Conservation (phyloP, 371 early-diverging fungal genomes). For the Coemansia sp. region DNA sequence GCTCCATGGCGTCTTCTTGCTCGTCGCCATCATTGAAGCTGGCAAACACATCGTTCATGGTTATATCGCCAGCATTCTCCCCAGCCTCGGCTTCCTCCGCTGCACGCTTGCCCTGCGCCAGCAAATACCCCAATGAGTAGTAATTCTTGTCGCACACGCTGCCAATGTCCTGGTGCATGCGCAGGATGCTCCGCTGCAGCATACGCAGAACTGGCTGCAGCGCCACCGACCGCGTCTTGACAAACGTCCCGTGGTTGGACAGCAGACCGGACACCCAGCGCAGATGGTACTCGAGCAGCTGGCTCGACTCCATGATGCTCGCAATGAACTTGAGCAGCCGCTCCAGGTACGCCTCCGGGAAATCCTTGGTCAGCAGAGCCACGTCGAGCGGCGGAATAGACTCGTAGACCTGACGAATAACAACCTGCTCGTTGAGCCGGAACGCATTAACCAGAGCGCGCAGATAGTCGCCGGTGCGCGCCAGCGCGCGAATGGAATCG, state of each 20-base stretch:
- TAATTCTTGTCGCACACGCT: conserved; percentile 79
- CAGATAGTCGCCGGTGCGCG: conserved; percentile 70
- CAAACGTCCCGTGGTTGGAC: conserved; percentile 76
- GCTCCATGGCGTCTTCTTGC: conserved; percentile 18
- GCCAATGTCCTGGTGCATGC: conserved; percentile 49
- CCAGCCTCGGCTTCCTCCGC: conserved; percentile 18
- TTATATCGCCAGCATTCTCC: conserved; percentile 4
- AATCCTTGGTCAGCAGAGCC: conserved; percentile 66
- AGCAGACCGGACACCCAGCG: conserved; percentile 77
- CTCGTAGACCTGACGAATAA: conserved; percentile 78
- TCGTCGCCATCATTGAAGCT: conserved; percentile 24
- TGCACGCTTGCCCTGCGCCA: conserved; percentile 53
- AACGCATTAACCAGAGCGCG: conserved; percentile 90
- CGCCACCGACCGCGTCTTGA: conserved; percentile 75
- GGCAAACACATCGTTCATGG: conserved; percentile 32
- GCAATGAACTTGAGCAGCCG: conserved; percentile 81
- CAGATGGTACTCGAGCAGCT: conserved; percentile 85
- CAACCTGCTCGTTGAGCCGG: conserved; percentile 78
- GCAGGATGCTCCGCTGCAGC: conserved; percentile 70
- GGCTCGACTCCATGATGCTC: conserved; percentile 70
- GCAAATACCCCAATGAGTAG: conserved; percentile 72
- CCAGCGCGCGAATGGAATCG: conserved; percentile 70
- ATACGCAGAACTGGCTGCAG: conserved; percentile 76
- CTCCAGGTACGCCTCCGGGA: conserved; percentile 84
- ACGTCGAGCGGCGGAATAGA: conserved; percentile 77